A percentile compares a stretch with the other conserved stretches of the same genome.
These are phyloP conservation scores for Vickermania spadyakhi DNA, from an alignment of 208 protist species.

Conservation along the genomic window DNA sequence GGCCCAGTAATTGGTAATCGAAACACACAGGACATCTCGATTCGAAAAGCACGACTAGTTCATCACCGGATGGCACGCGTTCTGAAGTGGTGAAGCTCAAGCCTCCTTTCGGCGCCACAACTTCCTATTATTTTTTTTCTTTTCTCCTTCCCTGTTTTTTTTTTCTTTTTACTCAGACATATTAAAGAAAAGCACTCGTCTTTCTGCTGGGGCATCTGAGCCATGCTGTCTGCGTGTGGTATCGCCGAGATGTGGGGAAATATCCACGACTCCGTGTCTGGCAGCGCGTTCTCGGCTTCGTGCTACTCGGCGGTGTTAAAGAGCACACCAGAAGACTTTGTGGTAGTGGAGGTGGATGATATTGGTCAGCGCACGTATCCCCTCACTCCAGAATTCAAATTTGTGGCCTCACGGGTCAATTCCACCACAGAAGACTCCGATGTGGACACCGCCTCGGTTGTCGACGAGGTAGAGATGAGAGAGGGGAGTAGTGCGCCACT, in stretches of 20 bases:
- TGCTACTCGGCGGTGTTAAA: constrained; percentile 35
- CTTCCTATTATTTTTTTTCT: not conserved
- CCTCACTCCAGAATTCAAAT: constrained; percentile 8
- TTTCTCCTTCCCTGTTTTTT: not conserved
- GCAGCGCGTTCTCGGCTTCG: not conserved
- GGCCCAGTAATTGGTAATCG: too few species aligned
- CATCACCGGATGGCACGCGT: not conserved
- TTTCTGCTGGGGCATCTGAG: too few species aligned
- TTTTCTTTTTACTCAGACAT: constrained; percentile 4
- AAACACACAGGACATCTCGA: too few species aligned
- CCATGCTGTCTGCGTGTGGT: constrained; percentile 73
- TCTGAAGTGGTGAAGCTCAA: too few species aligned
- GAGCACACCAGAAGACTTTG: constrained; percentile 45
- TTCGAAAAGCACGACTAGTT: not conserved
- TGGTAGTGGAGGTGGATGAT: constrained; percentile 68
- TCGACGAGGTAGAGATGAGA: constrained; percentile 1
- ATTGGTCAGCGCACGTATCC: constrained; percentile 38
- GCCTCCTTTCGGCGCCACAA: not conserved
- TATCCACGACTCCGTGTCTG: not conserved
- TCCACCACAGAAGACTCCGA: not conserved
- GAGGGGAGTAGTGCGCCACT: too few species aligned
- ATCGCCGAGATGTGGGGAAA: constrained; percentile 22
- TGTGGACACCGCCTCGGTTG: too few species aligned
- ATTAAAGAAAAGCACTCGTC: too few species aligned
- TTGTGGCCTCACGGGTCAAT: not conserved